Evolutionary conservation across 73 alveolate species (phyloP).

Genomic region (Uronychia setigera): DNA sequence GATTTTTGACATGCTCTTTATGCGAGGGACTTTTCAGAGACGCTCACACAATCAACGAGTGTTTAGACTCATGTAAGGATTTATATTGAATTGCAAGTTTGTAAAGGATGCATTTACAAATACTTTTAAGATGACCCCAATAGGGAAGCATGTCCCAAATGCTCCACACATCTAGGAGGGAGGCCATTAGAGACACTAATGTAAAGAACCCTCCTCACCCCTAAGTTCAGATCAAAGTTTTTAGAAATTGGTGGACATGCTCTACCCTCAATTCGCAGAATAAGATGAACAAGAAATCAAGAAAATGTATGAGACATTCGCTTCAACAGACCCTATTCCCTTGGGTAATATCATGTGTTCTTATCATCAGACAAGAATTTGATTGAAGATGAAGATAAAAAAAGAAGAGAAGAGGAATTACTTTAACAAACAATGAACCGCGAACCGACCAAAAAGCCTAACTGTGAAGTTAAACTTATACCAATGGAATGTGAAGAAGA

Average conservation of each 20-base stretch:
- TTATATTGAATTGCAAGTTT: slow-evolving; percentile 20
- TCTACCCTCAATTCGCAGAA: neutral
- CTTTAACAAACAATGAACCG: neutral
- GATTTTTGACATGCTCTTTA: slow-evolving; percentile 68
- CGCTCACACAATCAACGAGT: slow-evolving; percentile 87
- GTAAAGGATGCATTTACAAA: slow-evolving; percentile 55
- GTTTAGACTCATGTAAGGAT: slow-evolving; percentile 76
- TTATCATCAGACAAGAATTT: neutral
- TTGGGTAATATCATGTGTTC: neutral
- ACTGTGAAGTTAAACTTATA: neutral
- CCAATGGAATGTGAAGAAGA: neutral
- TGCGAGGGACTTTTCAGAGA: slow-evolving; percentile 78
- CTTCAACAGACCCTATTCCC: slow-evolving; percentile 41
- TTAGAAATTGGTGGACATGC: neutral
- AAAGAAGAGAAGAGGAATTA: neutral
- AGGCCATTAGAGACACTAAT: slow-evolving; percentile 35
- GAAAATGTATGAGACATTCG: slow-evolving; percentile 20
- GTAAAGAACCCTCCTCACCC: neutral
- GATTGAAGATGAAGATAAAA: neutral
- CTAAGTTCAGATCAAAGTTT: slow-evolving; percentile 1
- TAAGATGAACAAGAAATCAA: neutral
- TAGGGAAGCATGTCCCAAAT: slow-evolving; percentile 55
- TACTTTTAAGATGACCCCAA: slow-evolving; percentile 51
- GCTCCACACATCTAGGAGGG: slow-evolving; percentile 42
- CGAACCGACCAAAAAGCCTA: neutral